Evolutionary conservation across 1,284 basidiomycete genomes (phyloP).

Genomic region (Afroboletus lepidellus): DNA sequence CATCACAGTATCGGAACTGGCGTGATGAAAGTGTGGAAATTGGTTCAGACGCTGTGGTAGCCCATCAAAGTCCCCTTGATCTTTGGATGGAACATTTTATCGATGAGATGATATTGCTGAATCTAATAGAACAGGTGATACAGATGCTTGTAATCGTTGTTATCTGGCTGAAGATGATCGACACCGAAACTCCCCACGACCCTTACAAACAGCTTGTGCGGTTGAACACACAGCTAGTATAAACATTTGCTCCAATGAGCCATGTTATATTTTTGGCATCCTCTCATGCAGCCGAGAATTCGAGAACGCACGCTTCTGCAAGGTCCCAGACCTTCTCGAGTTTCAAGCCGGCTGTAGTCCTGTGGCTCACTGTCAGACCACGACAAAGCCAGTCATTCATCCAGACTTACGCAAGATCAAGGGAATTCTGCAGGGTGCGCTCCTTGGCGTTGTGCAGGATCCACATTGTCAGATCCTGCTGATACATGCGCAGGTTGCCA

Average conservation of each 20-base stretch:
- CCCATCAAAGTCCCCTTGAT: background rate
- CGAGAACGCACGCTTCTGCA: slow-evolving; percentile 31
- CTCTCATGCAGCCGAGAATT: slow-evolving; percentile 25
- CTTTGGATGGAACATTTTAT: background rate
- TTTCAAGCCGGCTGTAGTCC: slow-evolving; percentile 19
- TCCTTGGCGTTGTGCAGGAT: background rate
- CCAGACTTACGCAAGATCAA: slow-evolving; percentile 30
- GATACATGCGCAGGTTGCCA: background rate
- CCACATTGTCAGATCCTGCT: background rate
- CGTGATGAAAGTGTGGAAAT: slow-evolving; percentile 58
- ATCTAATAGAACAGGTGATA: slow-evolving; percentile 4
- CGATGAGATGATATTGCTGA: background rate
- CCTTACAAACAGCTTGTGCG: slow-evolving; percentile 9
- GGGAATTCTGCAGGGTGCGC: slow-evolving; percentile 31
- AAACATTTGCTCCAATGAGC: background rate
- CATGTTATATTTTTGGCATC: background rate
- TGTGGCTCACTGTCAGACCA: slow-evolving; percentile 10
- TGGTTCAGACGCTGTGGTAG: slow-evolving; percentile 31
- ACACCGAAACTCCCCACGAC: background rate
- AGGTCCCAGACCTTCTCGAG: slow-evolving; percentile 37
- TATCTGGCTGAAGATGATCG: background rate
- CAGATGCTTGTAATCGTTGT: background rate
- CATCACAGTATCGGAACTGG: slow-evolving; percentile 57
- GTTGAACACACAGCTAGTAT: slow-evolving; percentile 16
- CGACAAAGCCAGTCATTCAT: background rate